phyloP scores from a whole-genome alignment of 192 early-diverging fungal genomes.

The Borealophlyctis nickersoniae region DNA sequence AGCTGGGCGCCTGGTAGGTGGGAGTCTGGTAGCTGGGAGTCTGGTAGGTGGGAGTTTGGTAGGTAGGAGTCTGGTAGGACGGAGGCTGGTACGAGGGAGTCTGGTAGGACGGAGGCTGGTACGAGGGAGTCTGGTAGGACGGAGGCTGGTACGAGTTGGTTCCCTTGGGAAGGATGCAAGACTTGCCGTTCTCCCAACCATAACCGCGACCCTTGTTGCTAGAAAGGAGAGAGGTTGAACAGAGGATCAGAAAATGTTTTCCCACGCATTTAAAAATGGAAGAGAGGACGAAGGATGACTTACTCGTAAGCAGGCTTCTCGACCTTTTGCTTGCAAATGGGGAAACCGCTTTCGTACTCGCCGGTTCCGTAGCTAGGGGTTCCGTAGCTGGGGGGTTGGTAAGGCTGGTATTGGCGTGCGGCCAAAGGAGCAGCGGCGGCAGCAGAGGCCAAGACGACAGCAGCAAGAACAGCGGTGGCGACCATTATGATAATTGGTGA shows the following conservation, averaged over 20 bases:
- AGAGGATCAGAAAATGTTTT: too few species aligned
- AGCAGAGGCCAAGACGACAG: not conserved
- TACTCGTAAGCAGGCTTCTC: not conserved
- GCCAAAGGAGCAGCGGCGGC: not conserved
- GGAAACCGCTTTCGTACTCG: not conserved
- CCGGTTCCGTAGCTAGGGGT: not conserved
- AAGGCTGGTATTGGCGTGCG: not conserved
- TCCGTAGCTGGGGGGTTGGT: not conserved
- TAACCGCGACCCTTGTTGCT: slow-evolving; percentile 17
- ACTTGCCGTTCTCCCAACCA: slow-evolving; percentile 16
- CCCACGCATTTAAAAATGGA: too few species aligned
- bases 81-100: not conserved
- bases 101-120: not conserved
- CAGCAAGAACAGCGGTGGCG: not conserved
- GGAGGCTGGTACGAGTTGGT: not conserved
- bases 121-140: not conserved
- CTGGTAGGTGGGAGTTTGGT: not conserved
- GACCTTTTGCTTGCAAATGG: not conserved
- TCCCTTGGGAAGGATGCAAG: slow-evolving; percentile 4
- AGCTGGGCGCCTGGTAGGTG: not conserved
- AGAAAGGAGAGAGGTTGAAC: too few species aligned
- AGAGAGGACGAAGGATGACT: too few species aligned
- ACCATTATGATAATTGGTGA: not conserved
- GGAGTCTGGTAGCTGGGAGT: not conserved
- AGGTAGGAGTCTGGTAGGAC: not conserved